Base-by-base conservation (phyloP, 805 yeast species). In the Starmerella geochares region DNA sequence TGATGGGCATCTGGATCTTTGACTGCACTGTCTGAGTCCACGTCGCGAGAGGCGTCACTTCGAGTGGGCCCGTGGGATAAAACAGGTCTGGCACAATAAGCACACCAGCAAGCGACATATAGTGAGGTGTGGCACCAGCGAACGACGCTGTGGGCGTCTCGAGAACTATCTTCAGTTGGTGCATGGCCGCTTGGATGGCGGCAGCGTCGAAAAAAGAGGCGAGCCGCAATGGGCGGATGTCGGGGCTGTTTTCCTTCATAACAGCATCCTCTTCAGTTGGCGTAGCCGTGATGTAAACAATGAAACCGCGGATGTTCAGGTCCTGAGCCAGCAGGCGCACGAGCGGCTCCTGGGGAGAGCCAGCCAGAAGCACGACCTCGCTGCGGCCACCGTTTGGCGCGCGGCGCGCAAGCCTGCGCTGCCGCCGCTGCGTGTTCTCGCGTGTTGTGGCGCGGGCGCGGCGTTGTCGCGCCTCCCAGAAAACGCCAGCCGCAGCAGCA, bases 241-340 rank as follows among this genome's bases (percentile, higher is more conserved):
- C 94, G 21, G 76, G 74, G 14, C 81, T 77, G 41, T 80, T 73
- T 51, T 83, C 84, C 10, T 66, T 60, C 35, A 67, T 67, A 1
- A 73, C 62, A 1, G 69, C 65, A 53, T 81, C 86, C 54, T 71
- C 72, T 25, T 79, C 85, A 52, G 74, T 77, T 6, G 70, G 62
- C n/a, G 76, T 63, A n/a, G 80, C 76, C 0, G 94, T 80, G 54
- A 86, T 71, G 62, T 81, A 86, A 3, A 86, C 87, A 28, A 86
- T 81, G 61, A 83, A 85, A 1, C 95, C 94, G 48, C 94, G 70
- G 40, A 74, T 74, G 55, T 84, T 87, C 54, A 86, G 72, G 62
- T 86, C 95, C 50, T 76, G 71, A 1, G 87, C 84, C 27, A 86
- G 67, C 46, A 80, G 71, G 50, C 84, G 72, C 0, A 86, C 78